A percentile compares a stretch with the other conserved stretches of the same genome.
phyloP scores from a whole-genome alignment of 768 basidiomycete species.

The Trametes maxima region DNA sequence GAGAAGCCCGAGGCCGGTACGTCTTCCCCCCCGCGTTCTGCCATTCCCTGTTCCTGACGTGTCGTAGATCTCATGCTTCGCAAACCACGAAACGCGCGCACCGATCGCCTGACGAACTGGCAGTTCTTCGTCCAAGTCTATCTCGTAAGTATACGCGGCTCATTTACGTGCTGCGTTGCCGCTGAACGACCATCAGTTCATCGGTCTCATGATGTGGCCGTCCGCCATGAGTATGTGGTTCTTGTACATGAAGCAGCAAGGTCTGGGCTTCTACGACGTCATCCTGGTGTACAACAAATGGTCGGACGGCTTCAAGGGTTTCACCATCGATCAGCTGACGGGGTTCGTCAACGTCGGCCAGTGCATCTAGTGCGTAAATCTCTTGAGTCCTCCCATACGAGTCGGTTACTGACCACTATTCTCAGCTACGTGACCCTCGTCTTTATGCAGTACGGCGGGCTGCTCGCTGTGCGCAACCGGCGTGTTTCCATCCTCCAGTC shows the following conservation, averaged over 20 bases:
- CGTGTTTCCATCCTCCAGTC: conserved; percentile 57
- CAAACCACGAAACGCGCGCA: conserved; percentile 57
- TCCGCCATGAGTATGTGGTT: conserved; percentile 44
- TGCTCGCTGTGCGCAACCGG: conserved; percentile 58
- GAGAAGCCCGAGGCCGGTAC: conserved; percentile 63
- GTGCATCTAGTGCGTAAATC: conserved; percentile 44
- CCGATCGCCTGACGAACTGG: conserved; percentile 56
- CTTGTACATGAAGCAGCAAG: conserved; percentile 43
- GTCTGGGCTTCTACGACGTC: conserved; percentile 50
- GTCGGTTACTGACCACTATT: conserved; percentile 45
- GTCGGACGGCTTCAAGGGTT: conserved; percentile 40
- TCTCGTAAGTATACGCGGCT: conserved; percentile 45
- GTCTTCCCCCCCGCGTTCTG: conserved; percentile 47
- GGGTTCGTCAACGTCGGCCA: conserved; percentile 57
- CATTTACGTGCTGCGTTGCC: conserved; percentile 44
- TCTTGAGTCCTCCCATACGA: neutral
- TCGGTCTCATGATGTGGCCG: conserved; percentile 49
- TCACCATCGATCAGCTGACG: conserved; percentile 44
- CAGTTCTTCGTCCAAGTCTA: conserved; percentile 60
- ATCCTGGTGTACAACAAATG: conserved; percentile 50
- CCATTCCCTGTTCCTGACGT: conserved; percentile 35
- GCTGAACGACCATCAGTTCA: conserved; percentile 47
- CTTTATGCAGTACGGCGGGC: conserved; percentile 64
- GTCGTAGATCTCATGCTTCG: conserved; percentile 44
- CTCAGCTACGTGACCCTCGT: conserved; percentile 51